These are phyloP conservation scores for Moesziomyces parantarcticus DNA, from an alignment of 1,284 basidiomycete genomes.

Conservation along the genomic window DNA sequence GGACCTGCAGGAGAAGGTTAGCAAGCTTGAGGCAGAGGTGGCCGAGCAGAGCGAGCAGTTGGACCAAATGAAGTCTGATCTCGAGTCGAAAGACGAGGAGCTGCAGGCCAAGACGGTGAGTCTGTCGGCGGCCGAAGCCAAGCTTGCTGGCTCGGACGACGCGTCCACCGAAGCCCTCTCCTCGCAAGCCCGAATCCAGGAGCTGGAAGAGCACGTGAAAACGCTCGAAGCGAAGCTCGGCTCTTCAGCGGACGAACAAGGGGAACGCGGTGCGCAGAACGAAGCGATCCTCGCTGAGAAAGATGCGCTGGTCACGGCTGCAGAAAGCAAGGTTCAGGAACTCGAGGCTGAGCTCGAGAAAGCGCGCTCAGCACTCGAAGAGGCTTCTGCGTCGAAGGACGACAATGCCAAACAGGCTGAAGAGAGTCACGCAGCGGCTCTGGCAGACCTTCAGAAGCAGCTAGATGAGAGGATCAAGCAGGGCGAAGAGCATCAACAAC, in stretches of 20 bases:
- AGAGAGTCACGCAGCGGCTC: constrained; percentile 12
- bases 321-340: constrained; percentile 22
- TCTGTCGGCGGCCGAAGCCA: constrained; percentile 50
- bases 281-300: constrained; percentile 20
- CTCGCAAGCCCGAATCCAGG: constrained; percentile 15
- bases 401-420: constrained; percentile 14
- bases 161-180: constrained; percentile 1
- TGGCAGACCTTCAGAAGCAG: constrained; percentile 22
- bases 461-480: constrained; percentile 24
- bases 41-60: constrained; percentile 50
- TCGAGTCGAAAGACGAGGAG: constrained; percentile 51
- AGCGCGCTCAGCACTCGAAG: constrained; percentile 19
- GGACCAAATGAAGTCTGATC: constrained; percentile 43
- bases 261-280: constrained; percentile 21
- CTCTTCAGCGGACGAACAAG: constrained; percentile 14
- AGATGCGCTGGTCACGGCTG: constrained; percentile 26
- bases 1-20: constrained; percentile 45
- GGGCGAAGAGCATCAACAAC: constrained; percentile 26
- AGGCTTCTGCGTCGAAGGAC: constrained; percentile 16
- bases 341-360: constrained; percentile 27
- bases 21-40: constrained; percentile 49
- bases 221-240: constrained; percentile 18
- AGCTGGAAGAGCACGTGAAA: constrained; percentile 37
- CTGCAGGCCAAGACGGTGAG: constrained; percentile 50
- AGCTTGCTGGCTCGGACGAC: constrained; percentile 19